Evolutionary conservation across 2,329 filamentous ascomycete species (phyloP).

Genomic region (Erysiphe neolycopersici): DNA sequence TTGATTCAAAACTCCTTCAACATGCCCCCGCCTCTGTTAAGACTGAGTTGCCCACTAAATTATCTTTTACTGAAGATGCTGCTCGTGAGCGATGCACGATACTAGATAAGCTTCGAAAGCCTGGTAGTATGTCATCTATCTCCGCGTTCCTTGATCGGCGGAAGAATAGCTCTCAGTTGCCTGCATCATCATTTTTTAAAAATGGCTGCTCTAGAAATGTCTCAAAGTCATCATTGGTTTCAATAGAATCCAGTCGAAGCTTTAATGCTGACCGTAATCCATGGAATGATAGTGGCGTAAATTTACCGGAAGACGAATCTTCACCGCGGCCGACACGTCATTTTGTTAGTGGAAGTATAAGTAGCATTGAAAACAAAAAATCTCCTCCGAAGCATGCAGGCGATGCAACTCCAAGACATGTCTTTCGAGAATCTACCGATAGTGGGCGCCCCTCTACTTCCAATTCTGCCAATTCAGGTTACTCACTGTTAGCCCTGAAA

Average conservation of each 20-base stretch:
- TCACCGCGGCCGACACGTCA: constrained; percentile 33
- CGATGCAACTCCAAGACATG: constrained; percentile 63
- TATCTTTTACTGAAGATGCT: constrained; percentile 58
- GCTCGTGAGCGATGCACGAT: constrained; percentile 56
- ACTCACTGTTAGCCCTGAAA: constrained; percentile 79
- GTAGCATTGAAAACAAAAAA: constrained; percentile 28
- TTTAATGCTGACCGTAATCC: constrained; percentile 78
- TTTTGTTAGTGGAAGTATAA: constrained; percentile 34
- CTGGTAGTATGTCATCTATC: constrained; percentile 79
- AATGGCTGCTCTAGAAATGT: constrained; percentile 54
- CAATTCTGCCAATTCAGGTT: constrained; percentile 88
- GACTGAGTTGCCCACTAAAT: constrained; percentile 72
- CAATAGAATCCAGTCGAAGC: constrained; percentile 83
- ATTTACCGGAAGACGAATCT: constrained; percentile 63
- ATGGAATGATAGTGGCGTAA: constrained; percentile 95
- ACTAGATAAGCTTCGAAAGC: constrained; percentile 82
- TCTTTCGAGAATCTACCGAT: constrained; percentile 61
- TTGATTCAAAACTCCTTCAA: constrained; percentile 88
- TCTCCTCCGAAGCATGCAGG: constrained; percentile 39
- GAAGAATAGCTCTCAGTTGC: constrained; percentile 77
- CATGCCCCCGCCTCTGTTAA: constrained; percentile 58
- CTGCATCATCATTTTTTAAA: constrained; percentile 69
- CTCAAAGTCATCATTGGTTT: constrained; percentile 86
- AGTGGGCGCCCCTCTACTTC: constrained; percentile 82
- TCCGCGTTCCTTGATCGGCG: constrained; percentile 87